Conservation (phyloP, 257 asterid genomes). For the Jacaranda mimosifolia region DNA sequence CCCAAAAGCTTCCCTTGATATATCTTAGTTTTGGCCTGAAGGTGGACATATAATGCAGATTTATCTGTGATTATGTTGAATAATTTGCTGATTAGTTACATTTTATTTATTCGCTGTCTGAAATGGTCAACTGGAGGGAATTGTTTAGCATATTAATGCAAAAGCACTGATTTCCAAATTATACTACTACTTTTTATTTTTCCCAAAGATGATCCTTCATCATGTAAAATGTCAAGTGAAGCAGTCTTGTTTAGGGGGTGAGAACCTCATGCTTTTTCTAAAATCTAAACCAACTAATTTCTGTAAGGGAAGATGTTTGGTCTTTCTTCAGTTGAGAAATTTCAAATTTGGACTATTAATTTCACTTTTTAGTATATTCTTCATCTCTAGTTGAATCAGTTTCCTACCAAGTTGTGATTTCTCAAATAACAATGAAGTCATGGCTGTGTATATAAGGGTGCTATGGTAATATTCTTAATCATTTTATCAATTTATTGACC, state of each 20-base stretch:
- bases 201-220: conserved; percentile 5
- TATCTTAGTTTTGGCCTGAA: conserved; percentile 8
- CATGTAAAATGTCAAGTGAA: neutral
- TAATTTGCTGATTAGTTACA: no score
- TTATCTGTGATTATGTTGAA: neutral
- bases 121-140: neutral
- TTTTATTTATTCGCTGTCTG: neutral
- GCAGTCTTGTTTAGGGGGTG: neutral
- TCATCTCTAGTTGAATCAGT: conserved; percentile 6
- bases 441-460: no score
- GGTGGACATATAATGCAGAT: conserved; percentile 20
- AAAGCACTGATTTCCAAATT: neutral
- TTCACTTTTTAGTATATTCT: neutral
- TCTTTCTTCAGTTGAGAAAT: no score
- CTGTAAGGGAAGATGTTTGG: no score
- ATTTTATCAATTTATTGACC: neutral
- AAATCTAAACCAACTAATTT: no score
- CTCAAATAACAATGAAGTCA: neutral
- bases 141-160: neutral
- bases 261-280: no score
- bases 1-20: conserved; percentile 2
- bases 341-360: neutral
- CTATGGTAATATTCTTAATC: neutral
- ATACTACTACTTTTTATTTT: neutral
- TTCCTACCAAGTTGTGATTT: neutral